These are phyloP conservation scores for Vanrija sp. DNA, from an alignment of 1,284 basidiomycete genomes.

Conservation along the genomic window DNA sequence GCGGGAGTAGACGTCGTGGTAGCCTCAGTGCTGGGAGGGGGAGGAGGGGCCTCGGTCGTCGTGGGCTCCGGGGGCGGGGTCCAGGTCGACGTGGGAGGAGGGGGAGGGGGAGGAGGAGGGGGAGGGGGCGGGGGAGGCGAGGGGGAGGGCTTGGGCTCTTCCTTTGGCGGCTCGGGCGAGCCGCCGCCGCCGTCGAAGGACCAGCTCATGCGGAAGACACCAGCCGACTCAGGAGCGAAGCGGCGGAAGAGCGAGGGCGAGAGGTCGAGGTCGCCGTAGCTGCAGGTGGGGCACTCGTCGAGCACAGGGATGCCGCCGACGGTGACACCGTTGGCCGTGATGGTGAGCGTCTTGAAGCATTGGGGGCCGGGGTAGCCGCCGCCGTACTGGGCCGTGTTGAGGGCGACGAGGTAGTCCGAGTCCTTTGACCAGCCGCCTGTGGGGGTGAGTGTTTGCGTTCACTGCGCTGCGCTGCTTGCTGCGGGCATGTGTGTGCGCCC, in stretches of 20 bases:
- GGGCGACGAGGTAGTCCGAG: slow-evolving; percentile 23
- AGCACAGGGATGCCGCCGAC: slow-evolving; percentile 59
- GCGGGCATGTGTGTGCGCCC: neutral
- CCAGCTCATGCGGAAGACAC: slow-evolving; percentile 61
- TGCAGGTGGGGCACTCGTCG: slow-evolving; percentile 55
- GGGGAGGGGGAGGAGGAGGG: too few species aligned
- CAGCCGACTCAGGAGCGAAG: slow-evolving; percentile 46
- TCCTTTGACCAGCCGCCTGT: neutral
- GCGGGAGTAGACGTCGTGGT: slow-evolving; percentile 7
- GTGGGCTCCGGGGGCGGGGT: slow-evolving; percentile 17
- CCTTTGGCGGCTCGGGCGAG: slow-evolving; percentile 17
- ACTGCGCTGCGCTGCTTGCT: too few species aligned
- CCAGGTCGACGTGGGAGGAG: slow-evolving; percentile 18
- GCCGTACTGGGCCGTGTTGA: slow-evolving; percentile 40
- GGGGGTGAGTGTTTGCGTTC: neutral
- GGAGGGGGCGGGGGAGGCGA: slow-evolving; percentile 17
- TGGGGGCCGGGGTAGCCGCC: slow-evolving; percentile 57
- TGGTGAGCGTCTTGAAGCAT: slow-evolving; percentile 63
- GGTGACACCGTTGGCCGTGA: slow-evolving; percentile 62
- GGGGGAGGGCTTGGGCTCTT: slow-evolving; percentile 17
- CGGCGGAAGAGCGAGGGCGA: slow-evolving; percentile 57
- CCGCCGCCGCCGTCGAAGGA: slow-evolving; percentile 25
- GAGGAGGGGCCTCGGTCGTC: slow-evolving; percentile 1
- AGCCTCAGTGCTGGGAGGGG: slow-evolving; percentile 18
- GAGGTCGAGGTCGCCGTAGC: slow-evolving; percentile 68